Base-by-base conservation (phyloP, 768 basidiomycete species). In the Rhizopogon roseolus region DNA sequence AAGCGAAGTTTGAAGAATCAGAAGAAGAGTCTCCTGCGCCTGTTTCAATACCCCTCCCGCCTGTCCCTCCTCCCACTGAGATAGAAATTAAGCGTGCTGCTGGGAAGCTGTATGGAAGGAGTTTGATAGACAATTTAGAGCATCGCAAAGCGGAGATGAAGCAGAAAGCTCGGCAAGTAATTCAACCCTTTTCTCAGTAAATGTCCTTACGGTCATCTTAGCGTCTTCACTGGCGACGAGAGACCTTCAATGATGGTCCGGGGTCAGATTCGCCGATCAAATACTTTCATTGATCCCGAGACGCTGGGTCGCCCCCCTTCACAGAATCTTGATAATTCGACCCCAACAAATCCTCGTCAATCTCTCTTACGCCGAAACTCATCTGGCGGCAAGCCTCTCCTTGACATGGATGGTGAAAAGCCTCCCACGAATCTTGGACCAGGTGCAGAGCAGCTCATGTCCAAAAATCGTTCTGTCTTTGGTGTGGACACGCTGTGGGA, bases 401-500 rank as follows among this genome's bases (percentile, higher is more conserved):
- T 90, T 14, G 80, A 80, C 56, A 82, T 87, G 59, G 82, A 84
- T 27, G 70, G 73, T 17, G 73, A 73, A 41, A 61, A 62, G 52
- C 54, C 56, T 46, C 56, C 69, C 57, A 48, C 62, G 46, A 63
- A 65, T 52, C 58, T 71, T 5, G 72, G 69, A 14, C 62, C 64
- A 25, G 67, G 67, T 10, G 62, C 69, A 38, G 59, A 65, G 7
- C 67, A 63, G 16, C 72, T 62, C 53, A 65, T 76, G 49, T 53
- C 76, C 0, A 76, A 72, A 40, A 80, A 78, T 38, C 81, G 80
- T 54, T 94, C 93, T n/a, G 91, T 95, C 9, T 97, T 96, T 62
- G 94, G 94, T 2, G 88, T 90, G 1, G 94, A 97, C 67, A 88
- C 87, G n/a, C 62, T 96, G 9, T 96, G 94, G 94, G 88, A 95